A percentile compares a stretch with the other conserved stretches of the same genome.
phyloP scores from a whole-genome alignment of 345 rosid genomes.

The Schrenkiella parvula region DNA sequence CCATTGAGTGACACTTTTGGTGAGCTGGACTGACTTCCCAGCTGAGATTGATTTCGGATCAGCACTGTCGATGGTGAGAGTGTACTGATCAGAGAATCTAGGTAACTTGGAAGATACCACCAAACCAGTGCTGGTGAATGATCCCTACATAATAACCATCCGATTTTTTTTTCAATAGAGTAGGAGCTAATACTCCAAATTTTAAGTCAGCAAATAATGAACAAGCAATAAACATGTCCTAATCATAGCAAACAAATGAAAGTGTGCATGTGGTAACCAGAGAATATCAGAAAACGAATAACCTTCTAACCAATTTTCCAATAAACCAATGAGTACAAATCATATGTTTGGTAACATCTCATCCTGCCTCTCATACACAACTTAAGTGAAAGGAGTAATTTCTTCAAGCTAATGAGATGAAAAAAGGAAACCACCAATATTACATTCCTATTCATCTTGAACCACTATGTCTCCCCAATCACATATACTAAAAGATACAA shows the following conservation, averaged over 20 bases:
- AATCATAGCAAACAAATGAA: not conserved
- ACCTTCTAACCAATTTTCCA: too few species aligned
- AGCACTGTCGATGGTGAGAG: slow-evolving; percentile 61
- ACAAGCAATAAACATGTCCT: not conserved
- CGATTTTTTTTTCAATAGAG: too few species aligned
- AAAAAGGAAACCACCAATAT: not conserved
- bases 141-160: slow-evolving; percentile 43
- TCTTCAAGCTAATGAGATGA: not conserved
- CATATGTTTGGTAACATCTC: not conserved
- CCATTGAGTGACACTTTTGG: slow-evolving; percentile 76
- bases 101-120: slow-evolving; percentile 74
- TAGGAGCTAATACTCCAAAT: too few species aligned
- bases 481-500: not conserved
- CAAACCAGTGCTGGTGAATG: slow-evolving; percentile 74
- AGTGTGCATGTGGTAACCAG: not conserved
- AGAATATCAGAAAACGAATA: not conserved
- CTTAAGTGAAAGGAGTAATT: too few species aligned
- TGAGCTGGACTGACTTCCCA: slow-evolving; percentile 58
- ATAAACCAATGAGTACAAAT: not conserved
- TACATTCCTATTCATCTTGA: not conserved
- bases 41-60: slow-evolving; percentile 79
- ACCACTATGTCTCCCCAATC: not conserved
- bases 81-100: slow-evolving; percentile 72
- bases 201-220: not conserved
- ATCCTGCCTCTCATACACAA: not conserved